Conservation (phyloP, 2,329 filamentous ascomycete genomes). For the Fusarium staphyleae region DNA sequence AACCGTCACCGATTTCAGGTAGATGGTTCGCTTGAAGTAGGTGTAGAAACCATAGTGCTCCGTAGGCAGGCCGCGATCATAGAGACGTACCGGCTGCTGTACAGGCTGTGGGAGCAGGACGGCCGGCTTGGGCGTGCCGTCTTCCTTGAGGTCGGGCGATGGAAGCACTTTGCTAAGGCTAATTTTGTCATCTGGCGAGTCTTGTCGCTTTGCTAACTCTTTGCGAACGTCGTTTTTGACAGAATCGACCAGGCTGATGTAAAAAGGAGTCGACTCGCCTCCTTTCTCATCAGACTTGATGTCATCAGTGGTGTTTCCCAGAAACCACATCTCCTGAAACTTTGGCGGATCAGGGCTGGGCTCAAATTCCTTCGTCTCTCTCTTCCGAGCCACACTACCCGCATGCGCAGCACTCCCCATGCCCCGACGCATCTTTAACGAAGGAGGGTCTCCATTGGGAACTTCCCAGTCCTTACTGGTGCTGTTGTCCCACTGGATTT, state of each 20-base stretch:
- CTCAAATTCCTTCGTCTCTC: conserved; percentile 46
- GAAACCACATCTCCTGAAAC: conserved; percentile 77
- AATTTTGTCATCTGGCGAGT: conserved; percentile 32
- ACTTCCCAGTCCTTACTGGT: conserved; percentile 59
- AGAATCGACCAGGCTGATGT: conserved; percentile 73
- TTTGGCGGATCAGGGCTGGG: conserved; percentile 65
- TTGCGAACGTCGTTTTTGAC: conserved; percentile 45
- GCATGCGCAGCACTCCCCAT: conserved; percentile 36
- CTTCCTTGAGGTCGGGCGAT: conserved; percentile 64
- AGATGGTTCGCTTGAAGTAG: conserved; percentile 88
- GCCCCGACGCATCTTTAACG: conserved; percentile 38
- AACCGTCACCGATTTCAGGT: conserved; percentile 67
- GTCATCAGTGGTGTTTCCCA: conserved; percentile 85
- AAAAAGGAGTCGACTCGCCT: conserved; percentile 89
- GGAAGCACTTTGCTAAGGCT: conserved; percentile 61
- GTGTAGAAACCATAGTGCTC: conserved; percentile 96
- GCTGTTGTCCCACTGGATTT: conserved; percentile 76
- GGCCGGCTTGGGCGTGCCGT: conserved; percentile 77
- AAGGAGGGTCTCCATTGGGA: conserved; percentile 48
- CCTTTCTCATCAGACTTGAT: conserved; percentile 72
- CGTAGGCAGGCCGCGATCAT: conserved; percentile 77
- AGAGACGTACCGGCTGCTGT: conserved; percentile 84
- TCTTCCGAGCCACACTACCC: conserved; percentile 33
- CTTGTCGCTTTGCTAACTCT: conserved; percentile 37
- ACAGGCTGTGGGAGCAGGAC: conserved; percentile 73